Base-by-base conservation (phyloP, 108 stramenopile species). In the Cylindrotheca fusiformis region DNA sequence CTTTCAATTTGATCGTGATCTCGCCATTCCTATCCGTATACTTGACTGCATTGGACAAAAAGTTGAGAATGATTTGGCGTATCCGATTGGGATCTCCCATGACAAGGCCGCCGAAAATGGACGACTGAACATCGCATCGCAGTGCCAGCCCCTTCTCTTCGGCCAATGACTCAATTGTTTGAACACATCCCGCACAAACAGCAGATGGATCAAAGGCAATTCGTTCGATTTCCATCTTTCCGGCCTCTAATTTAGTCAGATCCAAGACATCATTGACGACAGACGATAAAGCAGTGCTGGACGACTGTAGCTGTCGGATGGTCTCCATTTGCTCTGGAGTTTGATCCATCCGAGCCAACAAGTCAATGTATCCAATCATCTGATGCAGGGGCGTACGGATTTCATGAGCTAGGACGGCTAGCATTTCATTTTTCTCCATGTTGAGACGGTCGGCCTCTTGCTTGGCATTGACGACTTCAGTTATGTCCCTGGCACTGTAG, bases 351-450 rank as follows among this genome's bases (percentile, higher is more conserved):
- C 51, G 54, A 18, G 64, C 68, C 17, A 83, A 45, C 14, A 83
- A 80, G 46, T 87, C 84, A 23, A 75, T 59, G 52, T 78, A 81
- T 20, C 86, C 89, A 1, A 78, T 64, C 29, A 91, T 76, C 54
- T 81, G 83, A 69, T 87, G 78, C 58, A 91, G 53, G 12, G 89
- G 89, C n/a, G 80, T 81, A 26, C 76, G 60, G 20, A 78, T 76
- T 65, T 81, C 80, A 50, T 81, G 80, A 6, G 75, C 75, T 75
- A 81, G 76, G 19, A 76, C 61, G 2, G 80, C 80, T 21, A 78
- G 47, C 22, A 72, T 65, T 53, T 64, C 63, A 4, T 54, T 45
- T 44, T 72, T 65, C 58, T 72, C 57, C 27, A 55, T 21, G 22
- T 51, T 24, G 4, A 31, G 26, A 12, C 36, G 32, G 24, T 61